A percentile compares a stretch with the other conserved stretches of the same genome.
phyloP scores from a whole-genome alignment of 495 filamentous ascomycete genomes.

The Hyphodiscus hymeniophilus region DNA sequence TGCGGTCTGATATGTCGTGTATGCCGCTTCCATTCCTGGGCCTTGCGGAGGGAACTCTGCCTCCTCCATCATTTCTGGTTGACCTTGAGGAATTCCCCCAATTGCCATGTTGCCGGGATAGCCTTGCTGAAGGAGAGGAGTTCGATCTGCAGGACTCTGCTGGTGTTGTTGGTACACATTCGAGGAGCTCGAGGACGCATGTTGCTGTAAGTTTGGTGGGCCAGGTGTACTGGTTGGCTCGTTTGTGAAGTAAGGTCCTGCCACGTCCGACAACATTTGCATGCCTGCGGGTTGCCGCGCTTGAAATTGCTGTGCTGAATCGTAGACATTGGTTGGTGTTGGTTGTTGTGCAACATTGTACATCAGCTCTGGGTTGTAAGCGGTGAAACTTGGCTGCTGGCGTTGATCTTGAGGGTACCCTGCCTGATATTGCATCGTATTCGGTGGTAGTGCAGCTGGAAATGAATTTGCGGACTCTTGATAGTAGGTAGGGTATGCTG shows the following conservation, averaged over 20 bases:
- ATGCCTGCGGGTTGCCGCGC: slow-evolving; percentile 66
- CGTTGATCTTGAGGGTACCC: slow-evolving; percentile 43
- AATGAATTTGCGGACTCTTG: slow-evolving; percentile 43
- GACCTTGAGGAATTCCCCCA: slow-evolving; percentile 28
- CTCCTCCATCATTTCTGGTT: slow-evolving; percentile 37
- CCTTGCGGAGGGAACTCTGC: slow-evolving; percentile 28
- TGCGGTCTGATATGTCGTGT: slow-evolving; percentile 62
- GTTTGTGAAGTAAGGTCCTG: slow-evolving; percentile 70
- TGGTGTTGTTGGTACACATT: slow-evolving; percentile 45
- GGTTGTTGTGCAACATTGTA: slow-evolving; percentile 70
- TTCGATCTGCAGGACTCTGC: slow-evolving; percentile 15
- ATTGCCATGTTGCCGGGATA: slow-evolving; percentile 31
- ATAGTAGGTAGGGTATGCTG: slow-evolving; percentile 48
- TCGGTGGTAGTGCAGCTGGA: slow-evolving; percentile 38
- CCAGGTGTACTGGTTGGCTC: slow-evolving; percentile 48
- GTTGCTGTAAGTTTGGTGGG: slow-evolving; percentile 30
- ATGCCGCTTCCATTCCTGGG: slow-evolving; percentile 51
- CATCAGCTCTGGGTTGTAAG: slow-evolving; percentile 58
- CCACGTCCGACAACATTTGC: slow-evolving; percentile 55
- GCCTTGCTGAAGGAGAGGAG: slow-evolving; percentile 31
- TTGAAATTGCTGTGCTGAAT: slow-evolving; percentile 69
- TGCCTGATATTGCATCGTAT: slow-evolving; percentile 42
- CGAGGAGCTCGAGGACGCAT: slow-evolving; percentile 21
- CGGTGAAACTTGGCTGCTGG: slow-evolving; percentile 37
- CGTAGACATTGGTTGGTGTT: slow-evolving; percentile 62